Percentiles rank a stretch among this genome's conserved stretches.
phyloP scores from a whole-genome alignment of 345 rosid species.

The Hibiscus syriacus region DNA sequence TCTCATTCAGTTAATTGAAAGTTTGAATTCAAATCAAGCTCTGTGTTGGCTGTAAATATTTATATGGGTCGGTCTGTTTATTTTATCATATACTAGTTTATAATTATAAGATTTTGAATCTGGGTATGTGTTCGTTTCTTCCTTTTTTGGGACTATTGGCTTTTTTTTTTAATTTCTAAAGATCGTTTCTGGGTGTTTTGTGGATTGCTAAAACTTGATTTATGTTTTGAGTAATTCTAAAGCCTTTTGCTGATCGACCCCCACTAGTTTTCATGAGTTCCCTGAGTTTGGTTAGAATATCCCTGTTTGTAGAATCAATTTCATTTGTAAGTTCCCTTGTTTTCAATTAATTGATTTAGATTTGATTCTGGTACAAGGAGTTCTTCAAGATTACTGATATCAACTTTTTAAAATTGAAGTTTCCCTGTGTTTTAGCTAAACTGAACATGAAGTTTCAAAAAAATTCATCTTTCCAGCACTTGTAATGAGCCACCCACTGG shows the following conservation, averaged over 20 bases:
- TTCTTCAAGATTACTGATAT: background rate
- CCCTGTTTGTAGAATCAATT: constrained; percentile 9
- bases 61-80: constrained; percentile 4
- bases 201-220: background rate
- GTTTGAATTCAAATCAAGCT: background rate
- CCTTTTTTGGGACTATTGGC: background rate
- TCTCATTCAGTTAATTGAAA: background rate
- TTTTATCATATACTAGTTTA: background rate
- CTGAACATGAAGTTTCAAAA: constrained; percentile 1
- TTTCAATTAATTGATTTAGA: background rate
- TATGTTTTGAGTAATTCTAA: background rate
- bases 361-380: background rate
- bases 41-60: background rate
- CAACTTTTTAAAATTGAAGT: background rate
- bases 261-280: background rate
- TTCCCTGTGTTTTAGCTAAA: background rate
- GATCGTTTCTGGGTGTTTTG: background rate
- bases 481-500: background rate
- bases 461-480: background rate
- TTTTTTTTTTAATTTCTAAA: background rate
- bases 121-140: constrained; percentile 8
- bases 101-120: constrained; percentile 15
- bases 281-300: constrained; percentile 4
- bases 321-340: background rate
- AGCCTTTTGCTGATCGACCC: no score